Base-by-base conservation (phyloP, 1,139 yeast genomes). In the Citeromyces siamensis region DNA sequence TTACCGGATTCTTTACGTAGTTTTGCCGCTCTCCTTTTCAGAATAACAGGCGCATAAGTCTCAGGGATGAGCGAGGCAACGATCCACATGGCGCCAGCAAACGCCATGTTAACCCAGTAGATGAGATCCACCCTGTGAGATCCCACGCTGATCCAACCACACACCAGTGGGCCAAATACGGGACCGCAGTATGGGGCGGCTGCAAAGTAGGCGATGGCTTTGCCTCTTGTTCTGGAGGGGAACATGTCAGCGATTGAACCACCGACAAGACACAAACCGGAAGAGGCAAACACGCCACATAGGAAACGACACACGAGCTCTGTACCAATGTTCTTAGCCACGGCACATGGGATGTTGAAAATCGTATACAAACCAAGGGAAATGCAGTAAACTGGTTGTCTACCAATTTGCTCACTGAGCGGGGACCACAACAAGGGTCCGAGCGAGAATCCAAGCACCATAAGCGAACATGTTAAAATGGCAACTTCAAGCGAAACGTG, bases 151-250 rank as follows among this genome's bases (percentile, higher is more conserved):
- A 85, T 78, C 60, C 85, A 85, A 27, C 95, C 95, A 51, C 84
- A 81, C 33, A 83, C 85, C 38, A 86, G 60, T n/a, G 94, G 95
- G 27, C 95, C 95, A 37, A 85, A 59, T 27, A 83, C 94, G 0
- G 96, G 95, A 35, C 95, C 95, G 38, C 90, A 78, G 56, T 85
- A 85, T 3, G 96, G 96, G 40, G 94, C 88, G 50, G 85, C 85
- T 22, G 94, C 85, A 55, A 85, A 86, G 49, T 80, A 79, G 0
- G 95, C 94, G 59, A 85, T 85, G 23, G 94, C 94, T 50, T 78
- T 71, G 46, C 95, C 94, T 62, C 95, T 71, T 2, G 86, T 74
- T 47, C 75, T 82, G 34, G 74, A 68, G 40, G 81, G 81, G 65
- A 76, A 75, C 63, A 86, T 71, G 59, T 86, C 96, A 37, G 93